A percentile compares a stretch with the other conserved stretches of the same genome.
Conservation (phyloP, 768 basidiomycete genomes). For the Amanita rubescens region DNA sequence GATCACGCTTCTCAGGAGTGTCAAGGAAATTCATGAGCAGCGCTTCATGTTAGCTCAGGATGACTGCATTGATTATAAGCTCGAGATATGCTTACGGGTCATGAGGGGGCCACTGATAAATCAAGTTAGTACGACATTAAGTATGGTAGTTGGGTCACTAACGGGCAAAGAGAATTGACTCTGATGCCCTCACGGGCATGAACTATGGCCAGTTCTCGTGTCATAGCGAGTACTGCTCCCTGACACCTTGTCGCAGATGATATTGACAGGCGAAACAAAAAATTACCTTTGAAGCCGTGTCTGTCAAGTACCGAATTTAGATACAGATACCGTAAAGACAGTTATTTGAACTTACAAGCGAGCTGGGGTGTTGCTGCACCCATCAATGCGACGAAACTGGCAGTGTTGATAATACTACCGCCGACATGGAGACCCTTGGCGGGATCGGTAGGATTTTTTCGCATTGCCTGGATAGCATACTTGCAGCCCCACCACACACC, state of each 20-base stretch:
- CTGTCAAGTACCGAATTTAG: conserved; percentile 30
- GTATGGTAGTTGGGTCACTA: conserved; percentile 25
- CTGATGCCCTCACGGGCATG: conserved; percentile 97
- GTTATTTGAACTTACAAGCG: conserved; percentile 63
- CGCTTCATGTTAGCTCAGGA: conserved; percentile 38
- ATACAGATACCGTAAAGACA: background rate
- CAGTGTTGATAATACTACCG: conserved; percentile 96
- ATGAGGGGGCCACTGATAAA: conserved; percentile 77
- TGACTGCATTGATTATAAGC: background rate
- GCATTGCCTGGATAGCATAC: conserved; percentile 95
- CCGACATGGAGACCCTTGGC: conserved; percentile 73
- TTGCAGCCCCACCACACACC: conserved; percentile 99
- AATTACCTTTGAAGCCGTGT: conserved; percentile 87
- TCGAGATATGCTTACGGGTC: conserved; percentile 53
- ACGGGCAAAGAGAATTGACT: conserved; percentile 95
- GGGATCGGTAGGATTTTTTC: conserved; percentile 79
- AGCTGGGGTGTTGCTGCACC: conserved; percentile 97
- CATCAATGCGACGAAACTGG: conserved; percentile 92
- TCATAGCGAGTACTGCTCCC: conserved; percentile 99
- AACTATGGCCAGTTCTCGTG: conserved; percentile 94
- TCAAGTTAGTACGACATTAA: conserved; percentile 1
- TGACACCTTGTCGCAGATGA: conserved; percentile 19
- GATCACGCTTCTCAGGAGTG: conserved; percentile 90
- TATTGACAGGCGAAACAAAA: background rate
- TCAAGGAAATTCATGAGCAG: conserved; percentile 98